phyloP scores from a whole-genome alignment of 2,329 filamentous ascomycete genomes.

The Apiospora arundinis region DNA sequence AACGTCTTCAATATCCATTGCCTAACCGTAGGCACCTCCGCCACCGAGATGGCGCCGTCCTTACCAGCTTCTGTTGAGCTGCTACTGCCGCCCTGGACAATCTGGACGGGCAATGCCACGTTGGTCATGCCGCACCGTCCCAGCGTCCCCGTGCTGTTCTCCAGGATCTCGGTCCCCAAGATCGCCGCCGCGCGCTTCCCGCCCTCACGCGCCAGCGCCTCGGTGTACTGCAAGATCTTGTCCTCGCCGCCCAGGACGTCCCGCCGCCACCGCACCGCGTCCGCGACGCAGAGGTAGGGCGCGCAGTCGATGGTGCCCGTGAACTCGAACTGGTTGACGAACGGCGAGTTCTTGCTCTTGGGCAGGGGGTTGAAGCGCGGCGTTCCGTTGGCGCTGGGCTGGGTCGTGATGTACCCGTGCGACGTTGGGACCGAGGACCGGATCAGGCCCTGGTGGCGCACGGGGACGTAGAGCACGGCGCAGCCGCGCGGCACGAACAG shows the following conservation, averaged over 20 bases:
- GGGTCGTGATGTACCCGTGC: constrained; percentile 71
- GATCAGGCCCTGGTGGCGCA: constrained; percentile 77
- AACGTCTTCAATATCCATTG: constrained; percentile 47
- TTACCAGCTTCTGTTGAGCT: constrained; percentile 26
- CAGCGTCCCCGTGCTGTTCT: constrained; percentile 68
- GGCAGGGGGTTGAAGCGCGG: constrained; percentile 50
- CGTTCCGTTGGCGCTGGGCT: constrained; percentile 7
- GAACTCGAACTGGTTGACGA: constrained; percentile 76
- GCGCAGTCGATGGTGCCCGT: constrained; percentile 77
- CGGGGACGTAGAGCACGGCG: constrained; percentile 80
- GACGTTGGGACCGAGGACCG: constrained; percentile 79
- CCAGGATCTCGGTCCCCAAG: constrained; percentile 74
- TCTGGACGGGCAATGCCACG: constrained; percentile 71
- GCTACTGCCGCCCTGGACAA: constrained; percentile 27
- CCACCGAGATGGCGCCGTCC: constrained; percentile 17
- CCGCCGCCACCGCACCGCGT: constrained; percentile 73
- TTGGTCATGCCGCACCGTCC: constrained; percentile 75
- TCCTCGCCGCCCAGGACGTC: constrained; percentile 77
- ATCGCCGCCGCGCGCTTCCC: constrained; percentile 64
- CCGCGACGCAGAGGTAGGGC: constrained; percentile 74
- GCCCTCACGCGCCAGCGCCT: constrained; percentile 67
- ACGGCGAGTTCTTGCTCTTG: constrained; percentile 58
- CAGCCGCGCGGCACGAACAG: constrained; percentile 80
- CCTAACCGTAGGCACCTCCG: constrained; percentile 33
- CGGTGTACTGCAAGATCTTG: constrained; percentile 68